Conservation (phyloP, 2,329 filamentous ascomycete species). For the Penicillium olsonii region DNA sequence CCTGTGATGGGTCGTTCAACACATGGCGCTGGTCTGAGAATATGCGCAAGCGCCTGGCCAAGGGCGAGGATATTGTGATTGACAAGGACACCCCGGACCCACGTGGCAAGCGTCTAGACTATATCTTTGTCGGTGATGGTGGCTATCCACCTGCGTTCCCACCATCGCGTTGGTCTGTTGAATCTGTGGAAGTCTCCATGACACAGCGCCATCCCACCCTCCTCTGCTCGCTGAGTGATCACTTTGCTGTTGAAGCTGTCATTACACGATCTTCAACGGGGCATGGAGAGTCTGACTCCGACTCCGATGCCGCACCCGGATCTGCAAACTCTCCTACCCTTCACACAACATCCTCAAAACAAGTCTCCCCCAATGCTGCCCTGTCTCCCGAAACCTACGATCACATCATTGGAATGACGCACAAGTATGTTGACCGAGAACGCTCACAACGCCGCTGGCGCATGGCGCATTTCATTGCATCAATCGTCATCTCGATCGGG, state of each 20-base stretch:
- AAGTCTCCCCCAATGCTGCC: slow-evolving; percentile 26
- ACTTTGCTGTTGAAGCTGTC: slow-evolving; percentile 87
- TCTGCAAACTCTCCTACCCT: slow-evolving; percentile 13
- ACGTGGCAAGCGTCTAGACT: slow-evolving; percentile 85
- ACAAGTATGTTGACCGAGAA: slow-evolving; percentile 70
- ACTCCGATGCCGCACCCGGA: slow-evolving; percentile 2
- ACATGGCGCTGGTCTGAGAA: slow-evolving; percentile 87
- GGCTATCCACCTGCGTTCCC: slow-evolving; percentile 34
- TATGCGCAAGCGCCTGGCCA: slow-evolving; percentile 67
- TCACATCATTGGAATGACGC: slow-evolving; percentile 70
- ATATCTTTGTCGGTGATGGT: slow-evolving; percentile 77
- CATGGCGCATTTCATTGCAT: slow-evolving; percentile 69
- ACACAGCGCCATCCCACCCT: slow-evolving; percentile 77
- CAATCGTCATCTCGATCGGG: slow-evolving; percentile 67
- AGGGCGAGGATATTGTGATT: slow-evolving; percentile 65
- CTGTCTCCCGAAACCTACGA: slow-evolving; percentile 61
- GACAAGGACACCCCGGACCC: slow-evolving; percentile 68
- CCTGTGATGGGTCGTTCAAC: slow-evolving; percentile 82
- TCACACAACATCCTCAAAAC: slow-evolving; percentile 18
- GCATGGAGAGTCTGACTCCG: slow-evolving; percentile 3
- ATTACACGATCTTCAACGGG: slow-evolving; percentile 52
- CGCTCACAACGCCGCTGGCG: slow-evolving; percentile 70
- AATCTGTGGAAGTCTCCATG: slow-evolving; percentile 73
- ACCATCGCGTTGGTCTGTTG: slow-evolving; percentile 65
- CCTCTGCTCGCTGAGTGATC: slow-evolving; percentile 86